Base-by-base conservation (phyloP, 495 filamentous ascomycete species). In the Letharia columbiana region DNA sequence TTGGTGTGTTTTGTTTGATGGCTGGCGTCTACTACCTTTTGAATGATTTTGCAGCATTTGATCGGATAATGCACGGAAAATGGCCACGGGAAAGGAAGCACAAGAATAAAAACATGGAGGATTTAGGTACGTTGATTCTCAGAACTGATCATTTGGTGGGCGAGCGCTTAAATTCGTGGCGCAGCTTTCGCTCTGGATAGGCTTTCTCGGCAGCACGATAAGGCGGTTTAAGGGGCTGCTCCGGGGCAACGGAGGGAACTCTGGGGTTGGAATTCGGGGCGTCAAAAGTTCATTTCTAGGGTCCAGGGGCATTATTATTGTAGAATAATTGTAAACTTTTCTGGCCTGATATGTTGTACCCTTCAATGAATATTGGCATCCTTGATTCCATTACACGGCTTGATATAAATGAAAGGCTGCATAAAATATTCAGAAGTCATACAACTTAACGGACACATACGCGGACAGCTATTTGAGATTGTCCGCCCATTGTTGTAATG, bases 41-140 rank as follows among this genome's bases (percentile, higher is more conserved):
- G 69, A 87, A 91, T 71, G 86, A 84, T 75, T 91, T 86, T 71
- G 74, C 79, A 44, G 84, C 84, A 57, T 95, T 96, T 76, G 89
- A 96, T 77, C 91, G 93, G 80, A 81, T 96, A 67, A 92, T 95
- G 89, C 91, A 96, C 77, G 89, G 91, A 73, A 91, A 90, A 81
- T 85, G 84, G 65, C 85, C 84, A 60, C 20, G 42, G 8, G 89
- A 89, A 78, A 87, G 86, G 75, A 86, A 83, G 74, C 79, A 82
- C 68, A 89, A 87, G 77, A 87, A 92, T 79, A 80, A 89, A 64
- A 86, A 84, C 3, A 77, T 91, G 66, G 91, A 96, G 78, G 91
- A 96, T 76, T 93, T 96, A 69, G 82, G 88, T 91, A 84, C 84
- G 87, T 81, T 45, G 37, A 28, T 4, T 23, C 52, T 5, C 40